phyloP scores from a whole-genome alignment of 2,329 filamentous ascomycete genomes.

The Colletotrichum truncatum region DNA sequence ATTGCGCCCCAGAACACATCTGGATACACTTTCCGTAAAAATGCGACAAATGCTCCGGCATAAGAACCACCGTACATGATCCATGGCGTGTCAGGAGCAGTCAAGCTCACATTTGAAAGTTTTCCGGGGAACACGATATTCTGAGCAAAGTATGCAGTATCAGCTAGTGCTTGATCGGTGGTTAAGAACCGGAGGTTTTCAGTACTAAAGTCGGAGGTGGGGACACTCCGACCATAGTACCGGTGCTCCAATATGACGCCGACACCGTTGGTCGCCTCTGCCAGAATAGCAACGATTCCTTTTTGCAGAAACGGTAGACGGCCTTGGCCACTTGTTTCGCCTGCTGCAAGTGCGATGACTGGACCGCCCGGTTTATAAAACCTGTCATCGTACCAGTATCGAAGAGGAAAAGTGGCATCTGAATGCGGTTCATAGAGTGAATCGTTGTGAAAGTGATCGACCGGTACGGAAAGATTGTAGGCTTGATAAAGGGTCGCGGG shows the following conservation, averaged over 20 bases:
- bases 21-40: slow-evolving; percentile 80
- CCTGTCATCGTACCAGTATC: slow-evolving; percentile 85
- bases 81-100: slow-evolving; percentile 72
- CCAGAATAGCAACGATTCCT: slow-evolving; percentile 77
- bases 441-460: slow-evolving; percentile 89
- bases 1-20: slow-evolving; percentile 83
- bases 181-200: slow-evolving; percentile 82
- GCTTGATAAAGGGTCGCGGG: slow-evolving; percentile 42
- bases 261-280: slow-evolving; percentile 76
- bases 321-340: slow-evolving; percentile 71
- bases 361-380: slow-evolving; percentile 82
- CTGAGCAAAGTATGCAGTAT: slow-evolving; percentile 82
- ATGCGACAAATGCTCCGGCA: slow-evolving; percentile 81
- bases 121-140: slow-evolving; percentile 74
- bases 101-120: slow-evolving; percentile 73
- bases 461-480: slow-evolving; percentile 56
- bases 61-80: slow-evolving; percentile 88
- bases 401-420: slow-evolving; percentile 71
- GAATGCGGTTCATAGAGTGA: slow-evolving; percentile 80
- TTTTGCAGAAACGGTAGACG: slow-evolving; percentile 79
- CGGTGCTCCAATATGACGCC: slow-evolving; percentile 87
- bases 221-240: slow-evolving; percentile 84
- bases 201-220: slow-evolving; percentile 70
- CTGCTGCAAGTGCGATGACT: slow-evolving; percentile 79
- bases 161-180: slow-evolving; percentile 84